Base-by-base conservation (phyloP, 2,329 filamentous ascomycete genomes). In the Aspergillus ibericus region DNA sequence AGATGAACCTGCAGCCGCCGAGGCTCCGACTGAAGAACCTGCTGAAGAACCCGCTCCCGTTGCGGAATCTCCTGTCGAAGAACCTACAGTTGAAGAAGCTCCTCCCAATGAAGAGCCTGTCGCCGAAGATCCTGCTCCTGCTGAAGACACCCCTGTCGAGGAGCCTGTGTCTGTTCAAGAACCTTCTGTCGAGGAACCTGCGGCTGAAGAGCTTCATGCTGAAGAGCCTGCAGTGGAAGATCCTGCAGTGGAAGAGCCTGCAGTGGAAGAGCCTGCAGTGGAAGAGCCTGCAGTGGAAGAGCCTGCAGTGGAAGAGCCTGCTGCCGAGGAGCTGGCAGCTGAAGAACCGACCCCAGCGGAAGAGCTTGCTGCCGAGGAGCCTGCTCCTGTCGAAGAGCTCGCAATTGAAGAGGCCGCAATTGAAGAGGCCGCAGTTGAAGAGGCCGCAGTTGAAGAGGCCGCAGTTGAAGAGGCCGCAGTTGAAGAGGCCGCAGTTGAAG, bases 121-220 rank as follows among this genome's bases (percentile, higher is more conserved):
- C n/a, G 18, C 56, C n/a, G 59, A 63, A 12, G 64, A 70, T 22
- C 34, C 63, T 25, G 25, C 59, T 53, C 46, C 51, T 20, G n/a
- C 57, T 38, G 63, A 66, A 38, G 62, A 67, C 22, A 25, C 22
- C 22, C 22, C 16, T 5, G 38, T 18, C 8, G 38, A 42, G 9
- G 38, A 42, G 16, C 38, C 38, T 18, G 16, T 25, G 22, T 5
- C 22, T 25, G 22, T 5, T 5, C 22, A 25, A 25, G 22, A 25
- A 36, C 54, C 61, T 35, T 40, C 66, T 10, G 51, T 60, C 34
- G 59, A 62, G 27, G 63, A 66, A 18, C 32, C 47, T 16, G n/a
- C 57, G 27, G 38, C 38, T 35, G 63, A 25, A 25, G 22, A 25
- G 5, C 38, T 48, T 42, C 27, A 55, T 22, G 18, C 59, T 32